A percentile compares a stretch with the other conserved stretches of the same genome.
Conservation (phyloP, 2,329 filamentous ascomycete species). For the Aspergillus neoniger region DNA sequence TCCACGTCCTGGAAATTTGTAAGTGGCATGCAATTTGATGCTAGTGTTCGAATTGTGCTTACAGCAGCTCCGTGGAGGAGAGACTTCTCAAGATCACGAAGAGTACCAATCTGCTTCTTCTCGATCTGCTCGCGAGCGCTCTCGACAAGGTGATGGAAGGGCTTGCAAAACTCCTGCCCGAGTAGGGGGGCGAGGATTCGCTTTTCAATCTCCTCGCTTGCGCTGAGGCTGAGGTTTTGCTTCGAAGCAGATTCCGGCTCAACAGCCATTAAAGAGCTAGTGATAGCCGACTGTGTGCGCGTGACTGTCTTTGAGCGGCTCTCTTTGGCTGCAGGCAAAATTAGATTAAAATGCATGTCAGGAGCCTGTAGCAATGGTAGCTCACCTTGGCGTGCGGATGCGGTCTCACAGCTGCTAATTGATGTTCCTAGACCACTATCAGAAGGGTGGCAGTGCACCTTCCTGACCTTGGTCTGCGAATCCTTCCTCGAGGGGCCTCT, state of each 20-base stretch:
- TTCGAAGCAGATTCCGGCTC: constrained; percentile 50
- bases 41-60: constrained; percentile 75
- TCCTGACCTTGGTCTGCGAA: constrained; percentile 12
- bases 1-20: constrained; percentile 35
- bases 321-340: constrained; percentile 26
- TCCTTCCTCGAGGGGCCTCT: constrained; percentile 40
- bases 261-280: constrained; percentile 57
- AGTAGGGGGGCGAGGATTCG: constrained; percentile 77
- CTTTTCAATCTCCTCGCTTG: constrained; percentile 76
- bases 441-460: constrained; percentile 66
- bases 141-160: constrained; percentile 77
- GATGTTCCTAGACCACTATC: constrained; percentile 90
- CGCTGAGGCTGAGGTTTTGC: constrained; percentile 66
- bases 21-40: constrained; percentile 59
- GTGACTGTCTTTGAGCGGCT: constrained; percentile 16
- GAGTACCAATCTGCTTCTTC: constrained; percentile 82
- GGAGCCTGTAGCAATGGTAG: neutral
- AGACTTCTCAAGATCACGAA: constrained; percentile 92
- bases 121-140: constrained; percentile 78
- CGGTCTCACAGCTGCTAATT: constrained; percentile 60
- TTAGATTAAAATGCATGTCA: constrained; percentile 7
- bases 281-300: constrained; percentile 57
- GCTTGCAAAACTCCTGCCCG: constrained; percentile 69
- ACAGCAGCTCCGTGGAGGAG: constrained; percentile 89
- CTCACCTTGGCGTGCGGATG: constrained; percentile 50